Evolutionary conservation across 73 alveolate genomes (phyloP).

Genomic region (Tetrahymena thermophila): DNA sequence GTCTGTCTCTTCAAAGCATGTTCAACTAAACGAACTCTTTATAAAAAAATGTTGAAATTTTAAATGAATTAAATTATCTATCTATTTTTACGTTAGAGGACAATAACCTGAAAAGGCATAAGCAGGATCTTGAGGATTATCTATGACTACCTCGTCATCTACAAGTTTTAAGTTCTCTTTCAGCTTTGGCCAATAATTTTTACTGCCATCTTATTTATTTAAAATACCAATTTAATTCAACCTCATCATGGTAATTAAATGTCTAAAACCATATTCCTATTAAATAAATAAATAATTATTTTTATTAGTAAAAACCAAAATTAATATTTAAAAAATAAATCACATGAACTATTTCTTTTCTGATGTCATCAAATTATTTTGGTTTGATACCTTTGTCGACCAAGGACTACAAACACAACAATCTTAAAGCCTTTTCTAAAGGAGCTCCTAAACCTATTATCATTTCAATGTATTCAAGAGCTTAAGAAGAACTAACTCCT

Average conservation of each 20-base stretch:
- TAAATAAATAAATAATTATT: neutral
- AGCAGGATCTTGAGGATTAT: constrained; percentile 34
- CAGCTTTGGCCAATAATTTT: constrained; percentile 15
- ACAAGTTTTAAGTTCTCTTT: constrained; percentile 21
- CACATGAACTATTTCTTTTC: constrained; percentile 49
- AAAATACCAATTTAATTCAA: constrained; percentile 7
- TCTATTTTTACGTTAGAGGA: constrained; percentile 9
- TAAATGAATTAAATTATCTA: neutral
- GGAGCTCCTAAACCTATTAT: constrained; percentile 36
- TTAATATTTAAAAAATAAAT: neutral
- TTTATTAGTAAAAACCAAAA: neutral
- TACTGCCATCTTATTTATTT: constrained; percentile 3
- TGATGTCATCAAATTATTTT: constrained; percentile 32
- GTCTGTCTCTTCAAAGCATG: neutral
- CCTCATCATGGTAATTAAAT: neutral
- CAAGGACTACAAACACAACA: constrained; percentile 27
- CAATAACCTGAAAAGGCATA: constrained; percentile 34
- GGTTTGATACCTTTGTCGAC: constrained; percentile 40
- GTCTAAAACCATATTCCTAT: constrained; percentile 16
- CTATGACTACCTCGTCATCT: constrained; percentile 15
- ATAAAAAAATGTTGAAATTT: neutral
- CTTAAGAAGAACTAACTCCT: constrained; percentile 12
- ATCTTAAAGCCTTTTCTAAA: constrained; percentile 37
- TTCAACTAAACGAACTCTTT: neutral
- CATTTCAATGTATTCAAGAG: constrained; percentile 41